A percentile compares a stretch with the other conserved stretches of the same genome.
Evolutionary conservation across 768 basidiomycete genomes (phyloP).

Genomic region (Crassisporium funariophilum): DNA sequence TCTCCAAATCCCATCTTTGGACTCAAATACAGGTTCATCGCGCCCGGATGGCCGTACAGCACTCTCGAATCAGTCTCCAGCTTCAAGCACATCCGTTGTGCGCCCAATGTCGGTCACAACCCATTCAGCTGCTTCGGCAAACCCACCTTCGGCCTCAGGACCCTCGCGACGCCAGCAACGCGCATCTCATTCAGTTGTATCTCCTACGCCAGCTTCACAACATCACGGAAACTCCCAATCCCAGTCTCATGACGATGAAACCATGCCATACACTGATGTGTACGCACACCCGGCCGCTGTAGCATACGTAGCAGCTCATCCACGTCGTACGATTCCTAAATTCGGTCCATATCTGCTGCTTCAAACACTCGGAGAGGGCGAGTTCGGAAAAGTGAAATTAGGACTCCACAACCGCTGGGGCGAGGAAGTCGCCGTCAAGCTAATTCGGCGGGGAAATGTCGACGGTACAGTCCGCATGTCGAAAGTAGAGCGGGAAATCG

Average conservation of each 20-base stretch:
- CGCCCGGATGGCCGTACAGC: constrained; percentile 17
- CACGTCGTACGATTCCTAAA: constrained; percentile 83
- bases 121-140: constrained; percentile 12
- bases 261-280: constrained; percentile 64
- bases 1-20: constrained; percentile 27
- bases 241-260: constrained; percentile 42
- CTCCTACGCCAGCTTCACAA: constrained; percentile 36
- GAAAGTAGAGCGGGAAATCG: constrained; percentile 97
- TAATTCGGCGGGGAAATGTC: constrained; percentile 91
- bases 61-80: constrained; percentile 17
- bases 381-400: constrained; percentile 99
- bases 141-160: constrained; percentile 11
- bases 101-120: constrained; percentile 24
- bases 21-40: constrained; percentile 17
- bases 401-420: constrained; percentile 92
- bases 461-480: constrained; percentile 85
- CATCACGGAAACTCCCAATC: constrained; percentile 27
- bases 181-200: constrained; percentile 72
- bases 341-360: constrained; percentile 96
- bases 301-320: constrained; percentile 82
- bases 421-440: constrained; percentile 98
- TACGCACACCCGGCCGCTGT: constrained; percentile 84
- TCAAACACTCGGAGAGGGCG: constrained; percentile 96
- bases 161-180: constrained; percentile 49
- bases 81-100: constrained; percentile 8